Base-by-base conservation (phyloP, 179 eudicot genomes). In the Beta corolliflora region DNA sequence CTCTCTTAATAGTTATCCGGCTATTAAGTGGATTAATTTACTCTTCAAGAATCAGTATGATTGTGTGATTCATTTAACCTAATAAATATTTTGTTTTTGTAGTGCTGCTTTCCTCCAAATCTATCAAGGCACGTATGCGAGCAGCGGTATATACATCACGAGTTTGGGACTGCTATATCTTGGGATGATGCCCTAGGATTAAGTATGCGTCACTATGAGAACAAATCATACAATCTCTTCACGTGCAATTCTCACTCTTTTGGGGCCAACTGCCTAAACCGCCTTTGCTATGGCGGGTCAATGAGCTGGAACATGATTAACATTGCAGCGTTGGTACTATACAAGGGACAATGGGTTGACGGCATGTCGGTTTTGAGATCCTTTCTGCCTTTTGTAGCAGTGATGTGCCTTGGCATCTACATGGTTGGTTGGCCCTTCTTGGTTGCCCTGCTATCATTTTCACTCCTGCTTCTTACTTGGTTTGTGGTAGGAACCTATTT, bases 221-320 rank as follows among this genome's bases (percentile, higher is more conserved):
- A 85, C 94, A 92, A 88, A 84, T 89, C 97, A 0, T 94, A 96
- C 86, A 96, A 96, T 85, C 91, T 96, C 78, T 94, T 96, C 86
- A 90, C 93, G 0, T 96, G 99, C 89, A 96, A 96, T 82, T 89
- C 93, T 87, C 90, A 96, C 87, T 96, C 97, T 0, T 96, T 92
- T 74, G 94, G 81, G 15, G 98, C 98, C 18, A 86, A 88, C 80
- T 94, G 94, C 77, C 84, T 96, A 44, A 96, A 94, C 70, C 92
- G 92, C 25, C 85, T 94, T 48, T 86, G 91, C 83, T 94, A 91
- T 77, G 91, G 85, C 7, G 96, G 93, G 23, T 86, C 94, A 18
- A 89, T 94, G 95, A 80, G 70, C 59, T 96, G 99, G 99, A 94
- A 94, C 84, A 87, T 96, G 93, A 77, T 96, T 3, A 88, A 88